Percentiles rank a stretch among this genome's conserved stretches.
phyloP scores from a whole-genome alignment of 1,139 yeast genomes.

The Pichia sp. region DNA sequence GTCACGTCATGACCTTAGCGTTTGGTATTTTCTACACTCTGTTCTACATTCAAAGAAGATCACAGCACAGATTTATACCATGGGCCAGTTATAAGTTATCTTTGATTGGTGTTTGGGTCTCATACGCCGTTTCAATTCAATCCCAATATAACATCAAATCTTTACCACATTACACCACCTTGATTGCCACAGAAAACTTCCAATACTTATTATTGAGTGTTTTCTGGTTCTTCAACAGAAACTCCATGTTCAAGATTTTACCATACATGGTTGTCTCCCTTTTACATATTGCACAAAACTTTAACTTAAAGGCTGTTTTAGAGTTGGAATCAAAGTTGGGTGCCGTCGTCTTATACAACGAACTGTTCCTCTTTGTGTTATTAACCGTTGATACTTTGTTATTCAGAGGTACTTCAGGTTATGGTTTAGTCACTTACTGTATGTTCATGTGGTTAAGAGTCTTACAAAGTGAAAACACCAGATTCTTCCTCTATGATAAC shows the following conservation, averaged over 20 bases:
- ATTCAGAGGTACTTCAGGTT: constrained; percentile 68
- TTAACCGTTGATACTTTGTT: constrained; percentile 57
- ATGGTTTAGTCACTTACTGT: constrained; percentile 54
- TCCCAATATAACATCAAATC: constrained; percentile 54
- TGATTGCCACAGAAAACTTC: constrained; percentile 67
- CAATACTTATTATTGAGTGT: constrained; percentile 55
- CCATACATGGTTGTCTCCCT: constrained; percentile 59
- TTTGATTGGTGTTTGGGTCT: constrained; percentile 53
- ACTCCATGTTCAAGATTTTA: constrained; percentile 60
- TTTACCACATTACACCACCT: constrained; percentile 54
- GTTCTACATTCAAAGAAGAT: constrained; percentile 45
- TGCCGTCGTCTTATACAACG: constrained; percentile 58
- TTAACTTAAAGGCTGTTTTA: constrained; percentile 42
- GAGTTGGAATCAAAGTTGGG: constrained; percentile 42
- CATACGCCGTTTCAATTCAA: constrained; percentile 53
- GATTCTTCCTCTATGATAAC: constrained; percentile 41
- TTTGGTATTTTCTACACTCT: constrained; percentile 49
- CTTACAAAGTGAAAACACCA: constrained; percentile 50
- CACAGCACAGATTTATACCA: constrained; percentile 46
- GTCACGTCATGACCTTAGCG: constrained; percentile 50
- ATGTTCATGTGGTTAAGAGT: constrained; percentile 71
- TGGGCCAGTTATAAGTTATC: constrained; percentile 50
- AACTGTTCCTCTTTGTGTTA: constrained; percentile 51
- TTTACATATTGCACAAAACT: constrained; percentile 49
- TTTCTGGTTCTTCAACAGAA: constrained; percentile 63